These are phyloP conservation scores for Colletotrichum viniferum DNA, from an alignment of 2,329 filamentous ascomycete genomes.

Conservation along the genomic window DNA sequence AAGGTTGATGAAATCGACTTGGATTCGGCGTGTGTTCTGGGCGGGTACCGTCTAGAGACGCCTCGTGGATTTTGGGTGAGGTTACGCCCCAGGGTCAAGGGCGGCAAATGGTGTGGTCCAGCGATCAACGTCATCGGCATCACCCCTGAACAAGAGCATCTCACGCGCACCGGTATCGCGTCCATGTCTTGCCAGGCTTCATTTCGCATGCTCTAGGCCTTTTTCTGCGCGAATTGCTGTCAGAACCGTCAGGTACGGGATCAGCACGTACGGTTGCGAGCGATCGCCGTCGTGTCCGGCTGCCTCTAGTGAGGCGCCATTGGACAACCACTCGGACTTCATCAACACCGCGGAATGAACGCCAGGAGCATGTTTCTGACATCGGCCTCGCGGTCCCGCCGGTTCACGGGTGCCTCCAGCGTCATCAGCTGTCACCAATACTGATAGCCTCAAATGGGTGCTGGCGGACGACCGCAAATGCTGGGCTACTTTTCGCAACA, in stretches of 20 bases:
- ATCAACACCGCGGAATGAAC: neutral
- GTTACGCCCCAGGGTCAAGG: neutral
- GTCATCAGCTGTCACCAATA: neutral
- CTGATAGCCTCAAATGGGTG: neutral
- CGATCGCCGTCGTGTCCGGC: neutral
- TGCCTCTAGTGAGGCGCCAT: slow-evolving; percentile 11
- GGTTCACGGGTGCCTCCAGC: neutral
- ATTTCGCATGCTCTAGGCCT: neutral
- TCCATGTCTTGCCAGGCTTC: neutral
- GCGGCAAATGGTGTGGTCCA: slow-evolving; percentile 1
- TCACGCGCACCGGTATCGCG: neutral
- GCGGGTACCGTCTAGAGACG: neutral
- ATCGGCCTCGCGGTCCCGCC: neutral
- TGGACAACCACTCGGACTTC: neutral
- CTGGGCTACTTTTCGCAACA: neutral
- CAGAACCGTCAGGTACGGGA: neutral
- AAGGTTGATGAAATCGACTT: neutral
- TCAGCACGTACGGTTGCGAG: slow-evolving; percentile 4
- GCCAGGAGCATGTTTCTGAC: neutral
- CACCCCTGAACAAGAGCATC: neutral
- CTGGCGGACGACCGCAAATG: neutral
- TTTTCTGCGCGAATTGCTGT: neutral
- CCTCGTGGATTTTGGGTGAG: neutral
- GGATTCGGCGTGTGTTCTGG: neutral
- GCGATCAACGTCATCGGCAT: slow-evolving; percentile 10